phyloP scores from a whole-genome alignment of 2,329 filamentous ascomycete genomes.

The Penicillium italicum region DNA sequence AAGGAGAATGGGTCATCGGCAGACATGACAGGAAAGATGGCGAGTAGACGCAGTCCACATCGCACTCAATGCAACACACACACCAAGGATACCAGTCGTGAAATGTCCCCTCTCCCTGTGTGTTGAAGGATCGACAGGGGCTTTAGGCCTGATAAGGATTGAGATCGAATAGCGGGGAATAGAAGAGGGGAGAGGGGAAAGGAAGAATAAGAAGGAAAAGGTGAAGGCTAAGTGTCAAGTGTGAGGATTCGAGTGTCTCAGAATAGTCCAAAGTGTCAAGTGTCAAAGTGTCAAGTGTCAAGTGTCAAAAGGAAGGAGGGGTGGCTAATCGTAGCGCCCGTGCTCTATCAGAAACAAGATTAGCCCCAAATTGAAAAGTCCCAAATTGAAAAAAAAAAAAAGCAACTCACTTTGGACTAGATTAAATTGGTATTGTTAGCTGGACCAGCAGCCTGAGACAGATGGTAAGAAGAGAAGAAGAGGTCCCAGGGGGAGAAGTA shows the following conservation, averaged over 20 bases:
- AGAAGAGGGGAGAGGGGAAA: neutral
- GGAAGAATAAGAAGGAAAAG: neutral
- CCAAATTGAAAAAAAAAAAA: neutral
- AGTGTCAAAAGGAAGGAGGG: slow-evolving; percentile 7
- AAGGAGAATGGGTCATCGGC: slow-evolving; percentile 38
- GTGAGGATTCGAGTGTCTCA: neutral
- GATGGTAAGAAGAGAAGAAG: neutral
- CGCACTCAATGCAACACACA: slow-evolving; percentile 21
- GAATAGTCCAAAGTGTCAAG: neutral
- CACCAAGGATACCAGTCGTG: slow-evolving; percentile 13
- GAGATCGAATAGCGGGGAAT: neutral
- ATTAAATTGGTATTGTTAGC: slow-evolving; percentile 6
- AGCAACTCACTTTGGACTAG: neutral
- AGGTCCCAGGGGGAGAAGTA: slow-evolving; percentile 1
- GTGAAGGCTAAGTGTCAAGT: neutral
- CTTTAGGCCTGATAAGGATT: neutral
- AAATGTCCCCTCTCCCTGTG: slow-evolving; percentile 12
- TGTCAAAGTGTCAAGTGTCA: neutral
- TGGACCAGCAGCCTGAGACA: slow-evolving; percentile 10
- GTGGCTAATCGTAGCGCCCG: slow-evolving; percentile 3
- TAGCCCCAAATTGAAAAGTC: neutral
- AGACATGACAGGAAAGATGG: slow-evolving; percentile 30
- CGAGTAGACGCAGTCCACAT: slow-evolving; percentile 37
- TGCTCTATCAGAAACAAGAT: slow-evolving; percentile 4
- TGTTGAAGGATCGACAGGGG: slow-evolving; percentile 22